These are phyloP conservation scores for Tardiomyces depauwii DNA, from an alignment of 1,139 yeast species.

Conservation along the genomic window DNA sequence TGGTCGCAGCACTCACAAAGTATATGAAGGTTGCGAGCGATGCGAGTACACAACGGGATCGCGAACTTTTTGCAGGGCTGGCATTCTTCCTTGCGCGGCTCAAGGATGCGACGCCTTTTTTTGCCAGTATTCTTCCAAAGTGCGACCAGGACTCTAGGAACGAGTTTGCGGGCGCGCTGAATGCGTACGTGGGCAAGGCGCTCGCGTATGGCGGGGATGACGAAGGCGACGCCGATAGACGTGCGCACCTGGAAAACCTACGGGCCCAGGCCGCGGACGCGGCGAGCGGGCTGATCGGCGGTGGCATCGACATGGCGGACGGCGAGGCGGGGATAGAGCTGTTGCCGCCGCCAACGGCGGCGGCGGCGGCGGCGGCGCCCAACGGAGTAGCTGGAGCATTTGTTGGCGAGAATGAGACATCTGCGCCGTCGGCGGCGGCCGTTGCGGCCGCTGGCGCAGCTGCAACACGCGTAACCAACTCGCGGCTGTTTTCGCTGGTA, in stretches of 20 bases:
- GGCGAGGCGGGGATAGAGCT: too few species aligned
- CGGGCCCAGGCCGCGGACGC: background rate
- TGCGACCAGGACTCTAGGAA: background rate
- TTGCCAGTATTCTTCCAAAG: background rate
- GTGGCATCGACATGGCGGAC: too few species aligned
- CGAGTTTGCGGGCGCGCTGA: background rate
- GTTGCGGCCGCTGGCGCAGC: background rate
- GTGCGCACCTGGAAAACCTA: background rate
- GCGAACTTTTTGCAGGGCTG: background rate
- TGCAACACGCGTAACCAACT: background rate
- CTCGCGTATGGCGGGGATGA: background rate
- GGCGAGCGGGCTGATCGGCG: background rate
- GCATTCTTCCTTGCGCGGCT: background rate
- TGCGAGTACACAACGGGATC: background rate
- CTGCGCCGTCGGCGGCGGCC: background rate
- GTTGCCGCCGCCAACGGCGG: too few species aligned
- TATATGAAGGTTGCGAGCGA: background rate
- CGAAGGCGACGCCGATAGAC: background rate
- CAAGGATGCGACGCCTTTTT: background rate
- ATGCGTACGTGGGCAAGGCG: background rate
- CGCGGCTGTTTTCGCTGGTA: background rate
- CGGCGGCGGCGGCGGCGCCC: too few species aligned
- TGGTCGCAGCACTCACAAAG: background rate
- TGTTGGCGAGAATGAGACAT: too few species aligned
- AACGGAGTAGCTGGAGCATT: too few species aligned